Conservation (phyloP, 352 stramenopile genomes). For the Phytophthora niederhauseri region DNA sequence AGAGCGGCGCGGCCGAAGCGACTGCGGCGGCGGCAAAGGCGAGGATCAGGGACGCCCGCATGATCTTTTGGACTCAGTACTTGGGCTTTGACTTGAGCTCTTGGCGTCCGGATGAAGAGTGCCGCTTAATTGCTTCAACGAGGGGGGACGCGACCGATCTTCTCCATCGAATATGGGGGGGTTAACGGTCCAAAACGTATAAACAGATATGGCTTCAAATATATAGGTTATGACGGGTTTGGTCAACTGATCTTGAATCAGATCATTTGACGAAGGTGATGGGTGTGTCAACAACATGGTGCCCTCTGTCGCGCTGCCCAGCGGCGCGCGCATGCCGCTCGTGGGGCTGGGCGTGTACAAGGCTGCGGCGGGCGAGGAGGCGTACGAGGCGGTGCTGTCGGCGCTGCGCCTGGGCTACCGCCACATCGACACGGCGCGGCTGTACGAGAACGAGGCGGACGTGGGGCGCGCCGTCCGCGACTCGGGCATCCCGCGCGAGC, state of each 20-base stretch:
- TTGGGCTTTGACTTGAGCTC: slow-evolving; percentile 14
- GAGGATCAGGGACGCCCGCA: slow-evolving; percentile 26
- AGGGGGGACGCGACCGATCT: slow-evolving; percentile 21
- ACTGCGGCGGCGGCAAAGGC: slow-evolving; percentile 8
- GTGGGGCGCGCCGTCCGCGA: slow-evolving; percentile 69
- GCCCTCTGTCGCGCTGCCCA: slow-evolving; percentile 32
- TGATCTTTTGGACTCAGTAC: not conserved
- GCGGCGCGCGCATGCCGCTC: slow-evolving; percentile 44
- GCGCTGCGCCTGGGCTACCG: slow-evolving; percentile 75
- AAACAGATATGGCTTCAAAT: not conserved
- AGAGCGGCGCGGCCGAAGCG: slow-evolving; percentile 9
- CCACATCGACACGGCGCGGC: slow-evolving; percentile 83
- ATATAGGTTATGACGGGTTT: not conserved
- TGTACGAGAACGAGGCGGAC: slow-evolving; percentile 87
- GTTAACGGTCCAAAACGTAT: not conserved
- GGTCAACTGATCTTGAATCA: slow-evolving; percentile 1
- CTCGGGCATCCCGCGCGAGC: slow-evolving; percentile 56
- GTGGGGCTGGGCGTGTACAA: slow-evolving; percentile 56
- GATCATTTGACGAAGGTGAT: slow-evolving; percentile 8
- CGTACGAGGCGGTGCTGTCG: slow-evolving; percentile 39
- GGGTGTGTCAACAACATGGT: slow-evolving; percentile 9
- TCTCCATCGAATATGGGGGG: slow-evolving; percentile 20
- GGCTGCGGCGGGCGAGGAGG: slow-evolving; percentile 36
- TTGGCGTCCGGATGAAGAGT: slow-evolving; percentile 36
- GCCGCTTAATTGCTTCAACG: slow-evolving; percentile 16